phyloP scores from a whole-genome alignment of 192 early-diverging fungal genomes.

The Coemansia sp. region DNA sequence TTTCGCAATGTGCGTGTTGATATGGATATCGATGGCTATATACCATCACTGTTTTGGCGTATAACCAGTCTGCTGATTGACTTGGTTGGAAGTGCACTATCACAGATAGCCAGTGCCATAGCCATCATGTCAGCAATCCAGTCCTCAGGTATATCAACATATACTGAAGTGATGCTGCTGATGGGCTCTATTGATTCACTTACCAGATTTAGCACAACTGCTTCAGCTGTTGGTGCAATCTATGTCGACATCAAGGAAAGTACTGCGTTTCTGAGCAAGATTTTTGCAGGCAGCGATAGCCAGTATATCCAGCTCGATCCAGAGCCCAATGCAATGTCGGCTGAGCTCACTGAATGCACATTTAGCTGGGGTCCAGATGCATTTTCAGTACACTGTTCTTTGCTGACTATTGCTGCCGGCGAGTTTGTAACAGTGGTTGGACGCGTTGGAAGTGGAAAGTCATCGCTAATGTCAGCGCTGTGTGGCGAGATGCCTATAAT shows the following conservation, averaged over 20 bases:
- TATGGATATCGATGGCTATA: slow-evolving; percentile 11
- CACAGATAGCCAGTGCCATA: slow-evolving; percentile 57
- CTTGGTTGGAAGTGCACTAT: slow-evolving; percentile 32
- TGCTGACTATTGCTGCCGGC: neutral
- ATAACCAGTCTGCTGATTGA: slow-evolving; percentile 13
- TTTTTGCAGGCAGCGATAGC: neutral
- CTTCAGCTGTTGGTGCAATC: neutral
- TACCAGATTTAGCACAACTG: slow-evolving; percentile 8
- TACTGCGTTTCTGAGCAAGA: slow-evolving; percentile 3
- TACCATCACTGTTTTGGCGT: slow-evolving; percentile 31
- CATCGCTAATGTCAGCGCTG: neutral
- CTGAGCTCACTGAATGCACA: slow-evolving; percentile 20
- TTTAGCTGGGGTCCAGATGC: slow-evolving; percentile 31
- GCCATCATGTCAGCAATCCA: slow-evolving; percentile 61
- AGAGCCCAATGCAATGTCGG: neutral
- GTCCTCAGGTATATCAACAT: slow-evolving; percentile 12
- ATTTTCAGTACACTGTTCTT: slow-evolving; percentile 62
- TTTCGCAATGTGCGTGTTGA: slow-evolving; percentile 5
- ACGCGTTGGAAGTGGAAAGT: neutral
- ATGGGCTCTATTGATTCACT: slow-evolving; percentile 25
- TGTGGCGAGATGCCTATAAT: neutral
- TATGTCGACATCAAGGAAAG: neutral
- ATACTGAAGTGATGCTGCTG: slow-evolving; percentile 15
- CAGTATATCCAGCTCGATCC: slow-evolving; percentile 3
- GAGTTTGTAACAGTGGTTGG: neutral